Conservation (phyloP, 139 green algal genomes). For the Micromonas pusilla region DNA sequence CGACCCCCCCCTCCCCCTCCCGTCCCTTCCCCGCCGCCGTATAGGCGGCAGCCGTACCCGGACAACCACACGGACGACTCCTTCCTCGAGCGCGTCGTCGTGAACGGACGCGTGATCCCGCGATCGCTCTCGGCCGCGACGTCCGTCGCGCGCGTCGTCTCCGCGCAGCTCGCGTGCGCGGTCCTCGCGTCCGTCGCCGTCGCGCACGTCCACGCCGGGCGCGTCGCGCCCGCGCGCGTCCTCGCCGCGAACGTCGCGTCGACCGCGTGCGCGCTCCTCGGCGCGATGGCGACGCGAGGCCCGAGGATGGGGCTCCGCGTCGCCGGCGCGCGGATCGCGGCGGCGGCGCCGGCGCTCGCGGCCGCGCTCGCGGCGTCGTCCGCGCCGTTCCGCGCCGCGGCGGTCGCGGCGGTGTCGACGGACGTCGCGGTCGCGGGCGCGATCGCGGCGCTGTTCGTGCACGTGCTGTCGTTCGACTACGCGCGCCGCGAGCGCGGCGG, state of each 20-base stretch:
- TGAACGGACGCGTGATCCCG: not conserved
- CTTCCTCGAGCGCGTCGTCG: not conserved
- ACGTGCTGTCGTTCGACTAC: conserved; percentile 6
- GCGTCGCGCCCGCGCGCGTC: not conserved
- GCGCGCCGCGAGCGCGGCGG: not conserved
- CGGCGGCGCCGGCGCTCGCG: not conserved
- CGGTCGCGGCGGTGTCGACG: conserved; percentile 1
- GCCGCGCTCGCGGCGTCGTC: too few species aligned
- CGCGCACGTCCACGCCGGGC: not conserved
- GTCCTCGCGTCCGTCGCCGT: not conserved
- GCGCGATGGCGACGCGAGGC: not conserved
- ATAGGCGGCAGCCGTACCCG: not conserved
- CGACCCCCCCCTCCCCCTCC: too few species aligned
- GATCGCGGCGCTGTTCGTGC: not conserved
- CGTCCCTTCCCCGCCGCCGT: too few species aligned
- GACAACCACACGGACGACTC: not conserved
- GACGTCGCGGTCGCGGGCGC: not conserved
- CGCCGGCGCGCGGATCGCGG: not conserved
- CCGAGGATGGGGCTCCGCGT: not conserved
- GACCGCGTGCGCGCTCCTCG: not conserved
- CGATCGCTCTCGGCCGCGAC: not conserved
- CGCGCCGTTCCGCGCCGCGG: not conserved
- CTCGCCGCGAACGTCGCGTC: not conserved
- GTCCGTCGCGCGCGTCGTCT: not conserved
- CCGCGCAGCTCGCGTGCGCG: not conserved